phyloP scores from a whole-genome alignment of 2,329 filamentous ascomycete genomes.

The Raffaelea albimanens region DNA sequence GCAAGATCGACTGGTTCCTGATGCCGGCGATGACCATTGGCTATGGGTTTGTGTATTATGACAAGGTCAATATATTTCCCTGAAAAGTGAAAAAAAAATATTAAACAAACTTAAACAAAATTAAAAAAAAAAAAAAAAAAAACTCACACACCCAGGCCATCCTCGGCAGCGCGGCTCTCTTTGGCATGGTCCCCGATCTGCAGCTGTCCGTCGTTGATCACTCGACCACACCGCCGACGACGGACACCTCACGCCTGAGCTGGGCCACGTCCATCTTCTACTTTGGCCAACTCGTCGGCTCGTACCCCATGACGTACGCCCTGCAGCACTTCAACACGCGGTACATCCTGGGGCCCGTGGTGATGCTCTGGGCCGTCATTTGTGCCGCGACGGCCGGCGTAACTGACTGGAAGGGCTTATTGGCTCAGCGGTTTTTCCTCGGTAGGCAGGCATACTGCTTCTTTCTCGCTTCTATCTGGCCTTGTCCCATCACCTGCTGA shows the following conservation, averaged over 20 bases:
- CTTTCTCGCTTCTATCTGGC: not conserved
- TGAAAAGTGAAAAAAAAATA: not conserved
- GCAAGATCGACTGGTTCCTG: conserved; percentile 47
- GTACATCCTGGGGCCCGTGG: conserved; percentile 52
- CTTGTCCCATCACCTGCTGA: no score
- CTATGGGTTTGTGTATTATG: conserved; percentile 59
- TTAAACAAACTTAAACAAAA: no score
- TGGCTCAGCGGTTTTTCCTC: conserved; percentile 55
- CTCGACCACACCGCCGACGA: conserved; percentile 38
- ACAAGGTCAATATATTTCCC: conserved; percentile 37
- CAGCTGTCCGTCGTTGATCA: conserved; percentile 41
- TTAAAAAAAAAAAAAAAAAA: not conserved
- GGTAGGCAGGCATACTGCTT: conserved; percentile 12
- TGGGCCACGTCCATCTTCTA: conserved; percentile 77
- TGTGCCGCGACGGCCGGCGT: conserved; percentile 42
- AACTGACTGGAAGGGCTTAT: conserved; percentile 47
- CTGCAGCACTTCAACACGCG: conserved; percentile 59
- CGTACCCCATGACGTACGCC: conserved; percentile 64
- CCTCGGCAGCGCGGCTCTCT: conserved; percentile 60
- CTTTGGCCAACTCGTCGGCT: conserved; percentile 66
- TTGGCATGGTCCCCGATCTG: conserved; percentile 64
- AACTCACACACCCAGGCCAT: conserved; percentile 44
- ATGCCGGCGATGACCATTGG: conserved; percentile 49
- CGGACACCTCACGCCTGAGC: conserved; percentile 57
- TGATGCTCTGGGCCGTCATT: conserved; percentile 56